These are phyloP conservation scores for Cladosporium sp. DNA, from an alignment of 2,329 filamentous ascomycete species.

Conservation along the genomic window DNA sequence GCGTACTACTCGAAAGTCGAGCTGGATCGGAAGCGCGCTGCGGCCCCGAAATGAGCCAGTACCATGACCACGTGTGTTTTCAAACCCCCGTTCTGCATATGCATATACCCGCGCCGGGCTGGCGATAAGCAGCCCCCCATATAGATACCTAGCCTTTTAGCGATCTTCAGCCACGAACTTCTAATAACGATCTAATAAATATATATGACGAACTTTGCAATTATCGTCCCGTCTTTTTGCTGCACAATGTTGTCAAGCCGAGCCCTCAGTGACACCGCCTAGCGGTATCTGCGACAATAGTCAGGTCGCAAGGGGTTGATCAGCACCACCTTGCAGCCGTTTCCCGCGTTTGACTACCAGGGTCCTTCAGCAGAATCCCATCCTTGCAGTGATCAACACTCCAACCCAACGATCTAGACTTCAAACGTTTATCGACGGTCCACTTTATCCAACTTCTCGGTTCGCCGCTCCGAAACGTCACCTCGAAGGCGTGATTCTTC, in stretches of 20 bases:
- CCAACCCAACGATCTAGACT: neutral
- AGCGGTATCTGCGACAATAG: neutral
- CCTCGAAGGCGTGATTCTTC: neutral
- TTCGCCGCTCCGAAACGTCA: neutral
- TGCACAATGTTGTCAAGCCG: neutral
- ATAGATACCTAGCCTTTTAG: neutral
- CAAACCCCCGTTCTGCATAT: neutral
- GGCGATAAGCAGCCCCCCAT: neutral
- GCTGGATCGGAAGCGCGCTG: conserved; percentile 43
- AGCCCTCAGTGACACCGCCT: neutral
- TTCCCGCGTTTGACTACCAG: neutral
- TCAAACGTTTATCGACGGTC: neutral
- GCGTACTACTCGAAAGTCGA: conserved; percentile 58
- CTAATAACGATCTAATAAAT: neutral
- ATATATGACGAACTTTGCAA: neutral
- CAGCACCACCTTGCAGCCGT: neutral
- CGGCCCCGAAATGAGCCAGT: conserved; percentile 1
- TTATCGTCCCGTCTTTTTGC: neutral
- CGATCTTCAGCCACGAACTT: neutral
- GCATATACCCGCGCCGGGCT: neutral
- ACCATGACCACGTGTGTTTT: neutral
- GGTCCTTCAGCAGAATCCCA: neutral
- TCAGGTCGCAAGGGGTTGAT: neutral
- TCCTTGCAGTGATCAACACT: neutral
- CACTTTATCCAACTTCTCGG: neutral